These are phyloP conservation scores for Aureobasidium lini DNA, from an alignment of 2,329 filamentous ascomycete genomes.

Conservation along the genomic window DNA sequence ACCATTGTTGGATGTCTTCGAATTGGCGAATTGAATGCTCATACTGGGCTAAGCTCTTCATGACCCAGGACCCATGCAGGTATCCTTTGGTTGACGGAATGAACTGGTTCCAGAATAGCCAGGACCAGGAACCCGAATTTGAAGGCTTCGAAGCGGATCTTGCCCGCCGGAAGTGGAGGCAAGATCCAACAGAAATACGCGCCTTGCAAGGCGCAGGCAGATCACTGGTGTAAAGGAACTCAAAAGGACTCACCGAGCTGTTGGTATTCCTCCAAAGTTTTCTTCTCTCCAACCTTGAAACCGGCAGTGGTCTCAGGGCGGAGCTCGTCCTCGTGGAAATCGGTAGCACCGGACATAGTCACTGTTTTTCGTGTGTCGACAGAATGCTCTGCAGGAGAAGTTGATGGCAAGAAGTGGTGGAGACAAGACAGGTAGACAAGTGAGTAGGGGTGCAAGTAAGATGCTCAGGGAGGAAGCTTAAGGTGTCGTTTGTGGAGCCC, in stretches of 20 bases:
- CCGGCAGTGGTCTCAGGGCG: slow-evolving; percentile 82
- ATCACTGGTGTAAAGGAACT: neutral
- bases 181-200: neutral
- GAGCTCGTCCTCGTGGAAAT: slow-evolving; percentile 63
- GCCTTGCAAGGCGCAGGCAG: neutral
- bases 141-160: neutral
- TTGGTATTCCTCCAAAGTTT: slow-evolving; percentile 90
- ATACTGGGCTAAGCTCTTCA: neutral
- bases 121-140: neutral
- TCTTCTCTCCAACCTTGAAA: slow-evolving; percentile 98
- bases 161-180: neutral
- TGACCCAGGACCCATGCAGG: neutral
- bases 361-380: slow-evolving; percentile 8
- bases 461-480: slow-evolving; percentile 7
- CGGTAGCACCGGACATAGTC: slow-evolving; percentile 26
- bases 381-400: neutral
- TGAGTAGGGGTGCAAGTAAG: neutral
- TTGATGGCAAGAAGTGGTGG: neutral
- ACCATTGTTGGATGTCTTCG: neutral
- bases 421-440: neutral
- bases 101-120: neutral
- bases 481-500: slow-evolving; percentile 7
- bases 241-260: slow-evolving; percentile 54
- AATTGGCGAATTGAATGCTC: neutral
- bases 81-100: neutral